Evolutionary conservation across 345 rosid species (phyloP).

Genomic region (Eucalyptus brandiana): DNA sequence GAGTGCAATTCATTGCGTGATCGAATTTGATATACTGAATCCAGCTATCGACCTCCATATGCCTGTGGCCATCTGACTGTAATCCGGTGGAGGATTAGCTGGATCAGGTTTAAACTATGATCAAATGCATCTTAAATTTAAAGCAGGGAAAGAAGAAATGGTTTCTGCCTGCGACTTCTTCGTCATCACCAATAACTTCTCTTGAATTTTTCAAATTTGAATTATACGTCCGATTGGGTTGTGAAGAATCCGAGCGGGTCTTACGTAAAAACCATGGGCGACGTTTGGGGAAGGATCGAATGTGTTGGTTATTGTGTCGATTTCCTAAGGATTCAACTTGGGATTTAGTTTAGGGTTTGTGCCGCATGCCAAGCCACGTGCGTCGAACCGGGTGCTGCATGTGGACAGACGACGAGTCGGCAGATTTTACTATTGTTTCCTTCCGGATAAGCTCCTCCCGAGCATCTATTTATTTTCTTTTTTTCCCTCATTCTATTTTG

Average conservation of each 20-base stretch:
- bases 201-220: neutral
- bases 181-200: neutral
- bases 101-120: neutral
- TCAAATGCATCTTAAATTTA: neutral
- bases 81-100: neutral
- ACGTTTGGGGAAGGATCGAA: neutral
- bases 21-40: accelerated
- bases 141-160: neutral
- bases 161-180: neutral
- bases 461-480: neutral
- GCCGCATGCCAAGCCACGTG: neutral
- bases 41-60: neutral
- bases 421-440: neutral
- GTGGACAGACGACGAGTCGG: neutral
- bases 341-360: neutral
- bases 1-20: accelerated
- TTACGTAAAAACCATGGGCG: neutral
- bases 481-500: neutral
- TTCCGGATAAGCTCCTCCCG: neutral
- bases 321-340: neutral
- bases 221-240: neutral
- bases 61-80: neutral
- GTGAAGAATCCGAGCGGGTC: neutral
- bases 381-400: neutral
- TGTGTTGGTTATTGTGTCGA: neutral